Percentiles rank a stretch among this genome's conserved stretches.
Evolutionary conservation across 148 eudicot species (phyloP).

Genomic region (Tetragonia tetragonoides): DNA sequence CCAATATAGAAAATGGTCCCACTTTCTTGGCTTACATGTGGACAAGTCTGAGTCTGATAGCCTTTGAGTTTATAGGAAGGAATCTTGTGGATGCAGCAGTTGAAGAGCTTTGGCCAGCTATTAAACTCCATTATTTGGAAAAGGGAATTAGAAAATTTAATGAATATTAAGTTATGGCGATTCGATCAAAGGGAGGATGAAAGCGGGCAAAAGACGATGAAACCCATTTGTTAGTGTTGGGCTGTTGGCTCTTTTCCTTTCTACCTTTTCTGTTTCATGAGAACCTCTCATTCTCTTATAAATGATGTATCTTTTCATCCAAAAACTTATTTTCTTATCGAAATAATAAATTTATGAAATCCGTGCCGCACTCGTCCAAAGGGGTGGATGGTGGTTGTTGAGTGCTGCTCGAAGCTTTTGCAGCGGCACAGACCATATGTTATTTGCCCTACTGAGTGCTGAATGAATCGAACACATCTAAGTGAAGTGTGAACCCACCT

Average conservation of each 20-base stretch:
- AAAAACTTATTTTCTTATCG: too few species aligned
- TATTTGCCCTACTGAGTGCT: too few species aligned
- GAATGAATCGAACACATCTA: neutral
- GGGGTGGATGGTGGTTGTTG: neutral
- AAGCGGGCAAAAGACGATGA: too few species aligned
- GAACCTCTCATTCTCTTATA: too few species aligned
- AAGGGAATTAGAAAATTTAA: neutral
- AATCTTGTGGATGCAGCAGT: neutral
- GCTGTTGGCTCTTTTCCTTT: too few species aligned
- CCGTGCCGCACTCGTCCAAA: neutral
- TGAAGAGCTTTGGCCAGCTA: neutral
- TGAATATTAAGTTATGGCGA: too few species aligned
- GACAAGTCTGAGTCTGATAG: neutral
- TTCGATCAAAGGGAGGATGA: too few species aligned
- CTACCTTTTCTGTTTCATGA: too few species aligned
- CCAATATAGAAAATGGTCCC: too few species aligned
- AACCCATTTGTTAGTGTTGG: too few species aligned
- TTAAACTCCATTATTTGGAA: neutral
- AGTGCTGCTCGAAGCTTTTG: neutral
- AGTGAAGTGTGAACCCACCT: neutral
- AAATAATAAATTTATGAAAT: too few species aligned
- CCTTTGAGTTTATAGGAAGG: neutral
- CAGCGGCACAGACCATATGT: neutral
- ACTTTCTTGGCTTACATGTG: neutral
- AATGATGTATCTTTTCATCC: too few species aligned